phyloP scores from a whole-genome alignment of 2,329 filamentous ascomycete genomes.

The Ceratocystis harringtonii region DNA sequence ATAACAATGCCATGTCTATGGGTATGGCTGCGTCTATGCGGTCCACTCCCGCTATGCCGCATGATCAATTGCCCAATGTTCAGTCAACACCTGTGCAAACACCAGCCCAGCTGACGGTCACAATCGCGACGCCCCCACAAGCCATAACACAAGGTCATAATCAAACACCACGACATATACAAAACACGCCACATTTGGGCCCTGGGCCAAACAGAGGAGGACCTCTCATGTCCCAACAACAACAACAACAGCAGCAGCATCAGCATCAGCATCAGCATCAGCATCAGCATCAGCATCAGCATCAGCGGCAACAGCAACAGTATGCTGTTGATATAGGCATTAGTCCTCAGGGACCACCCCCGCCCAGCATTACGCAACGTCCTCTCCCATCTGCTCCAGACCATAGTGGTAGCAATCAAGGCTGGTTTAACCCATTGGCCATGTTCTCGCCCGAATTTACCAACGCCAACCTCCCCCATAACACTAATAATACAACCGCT shows the following conservation, averaged over 20 bases:
- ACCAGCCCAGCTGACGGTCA: conserved; percentile 23
- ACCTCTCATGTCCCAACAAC: conserved; percentile 10
- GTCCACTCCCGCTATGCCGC: conserved; percentile 10
- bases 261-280: conserved; percentile 17
- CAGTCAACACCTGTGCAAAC: conserved; percentile 13
- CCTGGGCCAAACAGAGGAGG: conserved; percentile 9
- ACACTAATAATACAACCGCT: conserved; percentile 1
- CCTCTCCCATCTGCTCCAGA: conserved; percentile 21
- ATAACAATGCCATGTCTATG: not conserved
- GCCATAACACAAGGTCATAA: conserved; percentile 5
- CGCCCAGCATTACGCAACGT: conserved; percentile 26
- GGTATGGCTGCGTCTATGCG: conserved; percentile 6
- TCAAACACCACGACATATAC: conserved; percentile 14
- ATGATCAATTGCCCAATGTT: conserved; percentile 6
- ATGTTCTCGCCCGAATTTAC: conserved; percentile 17
- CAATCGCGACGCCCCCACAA: conserved; percentile 12
- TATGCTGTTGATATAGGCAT: not conserved
- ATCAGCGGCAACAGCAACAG: conserved; percentile 9
- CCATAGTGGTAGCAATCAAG: not conserved
- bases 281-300: conserved; percentile 12
- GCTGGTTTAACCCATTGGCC: conserved; percentile 14
- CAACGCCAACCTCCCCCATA: not conserved
- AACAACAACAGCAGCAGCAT: conserved; percentile 18
- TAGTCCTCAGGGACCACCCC: conserved; percentile 13
- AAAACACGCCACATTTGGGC: conserved; percentile 2